These are phyloP conservation scores for Arthrocladium fulminans DNA, from an alignment of 2,329 filamentous ascomycete species.

Conservation along the genomic window DNA sequence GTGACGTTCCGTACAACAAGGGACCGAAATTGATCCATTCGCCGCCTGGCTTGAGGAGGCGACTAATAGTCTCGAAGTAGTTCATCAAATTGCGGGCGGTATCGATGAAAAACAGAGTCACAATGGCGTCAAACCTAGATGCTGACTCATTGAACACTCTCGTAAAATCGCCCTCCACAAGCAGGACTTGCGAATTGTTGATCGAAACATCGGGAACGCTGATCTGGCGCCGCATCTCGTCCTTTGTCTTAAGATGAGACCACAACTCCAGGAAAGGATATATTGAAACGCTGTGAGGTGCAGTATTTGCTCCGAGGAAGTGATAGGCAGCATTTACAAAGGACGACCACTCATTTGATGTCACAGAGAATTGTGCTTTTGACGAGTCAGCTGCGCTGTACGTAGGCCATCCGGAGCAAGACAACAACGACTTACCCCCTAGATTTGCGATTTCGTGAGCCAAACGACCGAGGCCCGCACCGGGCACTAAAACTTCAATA, in stretches of 20 bases:
- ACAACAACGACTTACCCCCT: conserved; percentile 21
- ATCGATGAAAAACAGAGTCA: conserved; percentile 91
- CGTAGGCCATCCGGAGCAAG: background rate
- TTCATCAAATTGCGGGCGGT: conserved; percentile 87
- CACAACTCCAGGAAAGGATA: conserved; percentile 50
- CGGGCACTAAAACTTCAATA: conserved; percentile 41
- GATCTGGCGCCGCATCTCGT: conserved; percentile 40
- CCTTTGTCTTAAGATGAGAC: conserved; percentile 46
- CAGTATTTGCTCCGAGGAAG: conserved; percentile 34
- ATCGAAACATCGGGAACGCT: conserved; percentile 37
- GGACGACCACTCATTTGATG: conserved; percentile 50
- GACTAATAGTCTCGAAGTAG: conserved; percentile 73
- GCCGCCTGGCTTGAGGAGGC: conserved; percentile 69
- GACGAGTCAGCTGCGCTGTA: background rate
- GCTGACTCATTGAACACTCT: conserved; percentile 27
- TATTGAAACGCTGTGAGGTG: conserved; percentile 25
- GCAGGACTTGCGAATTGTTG: conserved; percentile 33
- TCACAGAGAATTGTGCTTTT: conserved; percentile 41
- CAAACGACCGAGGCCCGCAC: conserved; percentile 45
- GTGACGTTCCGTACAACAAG: conserved; percentile 57
- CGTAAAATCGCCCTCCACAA: conserved; percentile 51
- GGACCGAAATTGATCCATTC: conserved; percentile 84
- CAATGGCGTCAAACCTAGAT: conserved; percentile 63
- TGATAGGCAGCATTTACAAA: conserved; percentile 50
- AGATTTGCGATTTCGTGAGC: conserved; percentile 44